Percentiles rank a stretch among this genome's conserved stretches.
These are phyloP conservation scores for Myriosclerotinia duriaeana DNA, from an alignment of 2,329 filamentous ascomycete species.

Conservation along the genomic window DNA sequence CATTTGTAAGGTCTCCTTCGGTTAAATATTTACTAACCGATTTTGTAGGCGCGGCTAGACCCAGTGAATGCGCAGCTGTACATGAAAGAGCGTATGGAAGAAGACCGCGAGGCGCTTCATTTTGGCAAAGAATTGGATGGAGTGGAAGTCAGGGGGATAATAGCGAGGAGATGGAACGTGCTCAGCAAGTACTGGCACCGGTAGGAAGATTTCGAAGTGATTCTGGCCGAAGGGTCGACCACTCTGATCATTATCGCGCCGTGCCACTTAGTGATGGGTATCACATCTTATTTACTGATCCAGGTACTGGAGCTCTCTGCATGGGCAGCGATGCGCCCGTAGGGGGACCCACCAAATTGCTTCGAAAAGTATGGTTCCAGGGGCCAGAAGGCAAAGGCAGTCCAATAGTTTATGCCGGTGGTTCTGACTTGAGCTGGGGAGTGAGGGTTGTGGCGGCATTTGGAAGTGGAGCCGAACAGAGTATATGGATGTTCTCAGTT, in stretches of 20 bases:
- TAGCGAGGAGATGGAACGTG: conserved; percentile 20
- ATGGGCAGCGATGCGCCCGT: conserved; percentile 62
- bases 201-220: conserved; percentile 28
- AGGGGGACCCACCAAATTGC: conserved; percentile 54
- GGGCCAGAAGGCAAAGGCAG: conserved; percentile 39
- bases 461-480: conserved; percentile 44
- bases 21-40: neutral
- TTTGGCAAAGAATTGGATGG: conserved; percentile 35
- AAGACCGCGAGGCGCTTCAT: conserved; percentile 31
- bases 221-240: conserved; percentile 31
- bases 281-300: conserved; percentile 65
- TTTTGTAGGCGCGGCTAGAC: conserved; percentile 46
- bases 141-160: conserved; percentile 24
- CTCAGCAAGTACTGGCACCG: conserved; percentile 25
- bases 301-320: conserved; percentile 54
- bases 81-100: conserved; percentile 35
- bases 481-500: conserved; percentile 60
- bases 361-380: conserved; percentile 57
- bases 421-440: conserved; percentile 56
- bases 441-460: conserved; percentile 60
- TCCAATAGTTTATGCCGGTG: conserved; percentile 56
- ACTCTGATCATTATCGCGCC: conserved; percentile 60
- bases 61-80: conserved; percentile 38
- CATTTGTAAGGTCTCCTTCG: neutral
- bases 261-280: conserved; percentile 64